phyloP scores from a whole-genome alignment of 495 filamentous ascomycete genomes.

The Hyaloscypha bicolor region DNA sequence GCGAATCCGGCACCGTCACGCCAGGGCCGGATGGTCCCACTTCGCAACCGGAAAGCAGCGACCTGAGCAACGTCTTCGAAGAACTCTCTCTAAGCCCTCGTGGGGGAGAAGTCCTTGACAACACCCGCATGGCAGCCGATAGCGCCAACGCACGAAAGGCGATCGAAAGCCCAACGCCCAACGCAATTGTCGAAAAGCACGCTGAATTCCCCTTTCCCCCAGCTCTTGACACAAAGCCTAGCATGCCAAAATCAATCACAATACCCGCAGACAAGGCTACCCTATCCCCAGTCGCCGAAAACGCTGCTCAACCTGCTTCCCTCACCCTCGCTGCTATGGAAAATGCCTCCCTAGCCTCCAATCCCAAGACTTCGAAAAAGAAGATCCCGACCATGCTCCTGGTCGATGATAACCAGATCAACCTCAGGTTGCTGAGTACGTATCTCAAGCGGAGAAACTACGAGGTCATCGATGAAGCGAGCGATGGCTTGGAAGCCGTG shows the following conservation, averaged over 20 bases:
- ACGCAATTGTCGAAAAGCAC: slow-evolving; percentile 23
- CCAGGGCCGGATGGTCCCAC: slow-evolving; percentile 5
- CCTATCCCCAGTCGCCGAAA: background rate
- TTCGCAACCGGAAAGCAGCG: slow-evolving; percentile 9
- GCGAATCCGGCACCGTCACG: slow-evolving; percentile 5
- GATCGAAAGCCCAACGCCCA: slow-evolving; percentile 31
- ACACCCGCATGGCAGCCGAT: slow-evolving; percentile 32
- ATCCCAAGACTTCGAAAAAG: background rate
- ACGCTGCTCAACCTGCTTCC: background rate
- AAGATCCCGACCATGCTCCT: slow-evolving; percentile 50
- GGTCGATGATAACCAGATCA: slow-evolving; percentile 77
- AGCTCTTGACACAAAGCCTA: background rate
- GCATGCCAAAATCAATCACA: background rate
- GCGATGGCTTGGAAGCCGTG: slow-evolving; percentile 32
- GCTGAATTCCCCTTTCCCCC: slow-evolving; percentile 31
- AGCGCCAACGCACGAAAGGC: slow-evolving; percentile 34
- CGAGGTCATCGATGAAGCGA: slow-evolving; percentile 25
- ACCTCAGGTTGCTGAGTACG: slow-evolving; percentile 64
- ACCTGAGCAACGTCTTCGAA: slow-evolving; percentile 31
- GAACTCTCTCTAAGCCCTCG: slow-evolving; percentile 22
- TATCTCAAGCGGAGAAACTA: slow-evolving; percentile 51
- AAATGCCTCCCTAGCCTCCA: background rate
- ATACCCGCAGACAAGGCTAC: background rate
- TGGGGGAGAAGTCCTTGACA: slow-evolving; percentile 31
- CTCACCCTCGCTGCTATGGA: background rate